Evolutionary conservation across 2,329 filamentous ascomycete species (phyloP).

Genomic region (Beauveria sp.): DNA sequence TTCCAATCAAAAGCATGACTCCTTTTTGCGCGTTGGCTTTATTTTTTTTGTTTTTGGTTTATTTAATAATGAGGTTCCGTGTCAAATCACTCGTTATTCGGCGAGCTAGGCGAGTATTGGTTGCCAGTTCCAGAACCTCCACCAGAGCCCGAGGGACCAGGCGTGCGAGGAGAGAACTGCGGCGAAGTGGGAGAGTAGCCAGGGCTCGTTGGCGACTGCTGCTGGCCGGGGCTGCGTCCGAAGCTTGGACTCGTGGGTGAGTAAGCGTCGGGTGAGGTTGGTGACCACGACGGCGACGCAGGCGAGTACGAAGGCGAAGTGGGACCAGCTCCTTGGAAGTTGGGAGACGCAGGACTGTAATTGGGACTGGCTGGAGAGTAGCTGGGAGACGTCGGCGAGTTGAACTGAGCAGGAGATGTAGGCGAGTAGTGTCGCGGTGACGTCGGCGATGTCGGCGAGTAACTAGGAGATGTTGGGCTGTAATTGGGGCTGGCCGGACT

Average conservation of each 20-base stretch:
- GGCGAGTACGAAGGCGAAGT: slow-evolving; percentile 59
- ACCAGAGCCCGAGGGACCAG: slow-evolving; percentile 22
- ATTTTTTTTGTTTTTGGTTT: neutral
- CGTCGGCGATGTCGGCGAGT: slow-evolving; percentile 54
- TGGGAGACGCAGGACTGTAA: slow-evolving; percentile 63
- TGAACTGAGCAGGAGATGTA: slow-evolving; percentile 67
- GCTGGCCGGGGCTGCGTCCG: slow-evolving; percentile 45
- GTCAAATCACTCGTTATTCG: slow-evolving; percentile 25
- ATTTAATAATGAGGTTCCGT: neutral
- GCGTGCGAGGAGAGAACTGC: slow-evolving; percentile 38
- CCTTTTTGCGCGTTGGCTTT: neutral
- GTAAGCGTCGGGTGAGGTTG: slow-evolving; percentile 60
- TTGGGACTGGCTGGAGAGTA: slow-evolving; percentile 65
- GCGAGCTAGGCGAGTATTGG: slow-evolving; percentile 34
- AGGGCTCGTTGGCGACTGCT: slow-evolving; percentile 59
- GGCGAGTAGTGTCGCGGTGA: slow-evolving; percentile 52
- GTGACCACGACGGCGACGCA: slow-evolving; percentile 70
- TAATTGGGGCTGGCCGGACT: slow-evolving; percentile 53
- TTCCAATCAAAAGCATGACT: slow-evolving; percentile 1
- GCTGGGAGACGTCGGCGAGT: slow-evolving; percentile 65
- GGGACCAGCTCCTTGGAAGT: slow-evolving; percentile 34
- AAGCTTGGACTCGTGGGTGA: slow-evolving; percentile 57
- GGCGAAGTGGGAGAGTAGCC: slow-evolving; percentile 60
- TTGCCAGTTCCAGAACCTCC: slow-evolving; percentile 22
- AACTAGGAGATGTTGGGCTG: slow-evolving; percentile 58